phyloP scores from a whole-genome alignment of 768 basidiomycete genomes.

The Asterophora lycoperdoides region DNA sequence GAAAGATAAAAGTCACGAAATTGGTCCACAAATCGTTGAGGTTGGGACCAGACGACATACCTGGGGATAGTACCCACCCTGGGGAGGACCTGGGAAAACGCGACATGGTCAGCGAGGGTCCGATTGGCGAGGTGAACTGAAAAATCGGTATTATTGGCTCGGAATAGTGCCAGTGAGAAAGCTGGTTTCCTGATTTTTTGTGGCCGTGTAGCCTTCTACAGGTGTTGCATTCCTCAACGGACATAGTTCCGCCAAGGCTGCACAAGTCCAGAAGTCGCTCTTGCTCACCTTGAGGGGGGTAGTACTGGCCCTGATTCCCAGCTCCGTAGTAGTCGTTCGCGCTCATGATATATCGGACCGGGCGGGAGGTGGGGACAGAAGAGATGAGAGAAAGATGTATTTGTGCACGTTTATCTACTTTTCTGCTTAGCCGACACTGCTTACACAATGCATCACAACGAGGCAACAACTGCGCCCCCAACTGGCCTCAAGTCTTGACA shows the following conservation, averaged over 20 bases:
- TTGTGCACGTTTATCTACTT: conserved; percentile 21
- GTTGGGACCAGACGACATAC: conserved; percentile 19
- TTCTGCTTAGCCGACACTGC: background rate
- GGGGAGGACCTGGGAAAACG: conserved; percentile 41
- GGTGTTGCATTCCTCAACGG: background rate
- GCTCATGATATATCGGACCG: conserved; percentile 44
- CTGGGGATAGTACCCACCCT: conserved; percentile 66
- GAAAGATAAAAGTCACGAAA: no score
- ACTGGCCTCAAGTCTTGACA: no score
- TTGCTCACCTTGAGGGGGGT: conserved; percentile 33
- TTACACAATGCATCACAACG: background rate
- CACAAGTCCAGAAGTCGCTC: background rate
- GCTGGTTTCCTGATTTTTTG: background rate
- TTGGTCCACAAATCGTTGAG: no score
- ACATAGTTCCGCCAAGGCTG: background rate
- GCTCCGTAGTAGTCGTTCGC: conserved; percentile 72
- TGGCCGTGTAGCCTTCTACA: background rate
- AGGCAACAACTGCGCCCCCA: no score
- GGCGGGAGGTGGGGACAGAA: conserved; percentile 14
- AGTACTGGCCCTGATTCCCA: conserved; percentile 40
- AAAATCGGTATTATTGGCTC: no score
- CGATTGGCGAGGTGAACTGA: no score
- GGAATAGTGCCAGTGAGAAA: background rate
- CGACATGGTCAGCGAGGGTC: conserved; percentile 1
- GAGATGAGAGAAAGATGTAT: conserved; percentile 20